These are phyloP conservation scores for Leccinum ochraceum DNA, from an alignment of 768 basidiomycete genomes.

Conservation along the genomic window DNA sequence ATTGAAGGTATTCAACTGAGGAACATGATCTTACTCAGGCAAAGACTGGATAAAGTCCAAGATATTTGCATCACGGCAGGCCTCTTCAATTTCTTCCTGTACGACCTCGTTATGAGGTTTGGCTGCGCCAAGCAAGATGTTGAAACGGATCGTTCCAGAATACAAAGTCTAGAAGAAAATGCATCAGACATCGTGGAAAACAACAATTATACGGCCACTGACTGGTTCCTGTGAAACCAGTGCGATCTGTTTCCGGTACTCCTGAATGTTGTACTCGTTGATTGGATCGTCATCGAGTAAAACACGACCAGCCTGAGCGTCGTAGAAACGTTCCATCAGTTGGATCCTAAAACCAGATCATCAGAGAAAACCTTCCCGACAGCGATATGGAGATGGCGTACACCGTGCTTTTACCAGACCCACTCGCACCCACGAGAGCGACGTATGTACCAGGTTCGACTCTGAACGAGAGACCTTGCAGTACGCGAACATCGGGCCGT, in stretches of 20 bases:
- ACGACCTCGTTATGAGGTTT: conserved; percentile 79
- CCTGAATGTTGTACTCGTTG: conserved; percentile 74
- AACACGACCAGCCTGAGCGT: conserved; percentile 72
- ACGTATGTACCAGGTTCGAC: conserved; percentile 79
- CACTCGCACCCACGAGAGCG: conserved; percentile 80
- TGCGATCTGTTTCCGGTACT: conserved; percentile 86
- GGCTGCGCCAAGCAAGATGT: conserved; percentile 82
- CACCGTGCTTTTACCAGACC: conserved; percentile 82
- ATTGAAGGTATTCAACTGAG: not conserved
- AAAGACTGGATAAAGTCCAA: conserved; percentile 85
- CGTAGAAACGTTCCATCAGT: conserved; percentile 85
- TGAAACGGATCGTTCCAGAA: conserved; percentile 89
- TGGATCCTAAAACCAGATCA: conserved; percentile 56
- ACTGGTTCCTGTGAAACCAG: conserved; percentile 88
- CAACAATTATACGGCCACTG: conserved; percentile 9
- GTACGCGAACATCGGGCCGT: conserved; percentile 77
- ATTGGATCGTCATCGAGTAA: conserved; percentile 77
- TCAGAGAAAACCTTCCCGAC: not conserved
- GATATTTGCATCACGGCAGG: conserved; percentile 86
- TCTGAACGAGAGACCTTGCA: conserved; percentile 71
- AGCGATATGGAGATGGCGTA: conserved; percentile 36
- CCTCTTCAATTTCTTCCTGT: conserved; percentile 82
- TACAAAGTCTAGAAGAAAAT: conserved; percentile 60
- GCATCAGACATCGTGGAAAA: conserved; percentile 3
- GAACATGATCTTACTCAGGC: conserved; percentile 60